Evolutionary conservation across 139 green algal species (phyloP).

Genomic region (Chlorokybus atmophyticus): DNA sequence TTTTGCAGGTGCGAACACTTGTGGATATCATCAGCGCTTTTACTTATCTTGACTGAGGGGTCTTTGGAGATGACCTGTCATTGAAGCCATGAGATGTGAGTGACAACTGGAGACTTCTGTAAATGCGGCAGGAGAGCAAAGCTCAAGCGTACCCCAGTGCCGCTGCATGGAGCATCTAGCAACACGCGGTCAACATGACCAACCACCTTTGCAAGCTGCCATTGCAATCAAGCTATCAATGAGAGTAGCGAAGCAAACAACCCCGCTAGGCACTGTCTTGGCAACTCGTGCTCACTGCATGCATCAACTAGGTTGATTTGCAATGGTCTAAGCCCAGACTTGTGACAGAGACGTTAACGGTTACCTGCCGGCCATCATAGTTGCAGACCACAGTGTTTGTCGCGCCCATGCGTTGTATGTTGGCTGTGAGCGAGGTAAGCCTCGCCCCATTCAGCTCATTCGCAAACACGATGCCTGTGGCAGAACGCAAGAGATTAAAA

Average conservation of each 20-base stretch:
- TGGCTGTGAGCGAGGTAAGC: conserved; percentile 78
- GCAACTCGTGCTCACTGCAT: not conserved
- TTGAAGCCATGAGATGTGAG: not conserved
- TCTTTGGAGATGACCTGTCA: conserved; percentile 69
- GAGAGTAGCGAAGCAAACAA: conserved; percentile 1
- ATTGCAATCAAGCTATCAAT: not conserved
- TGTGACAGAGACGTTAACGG: no score
- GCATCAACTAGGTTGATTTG: no score
- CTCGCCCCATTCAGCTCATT: conserved; percentile 90
- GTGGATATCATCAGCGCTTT: conserved; percentile 78
- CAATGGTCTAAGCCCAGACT: no score
- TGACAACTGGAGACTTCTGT: no score
- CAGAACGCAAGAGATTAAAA: not conserved
- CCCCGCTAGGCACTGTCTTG: not conserved
- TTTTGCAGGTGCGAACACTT: conserved; percentile 87
- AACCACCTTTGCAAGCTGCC: conserved; percentile 53
- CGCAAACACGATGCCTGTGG: conserved; percentile 67
- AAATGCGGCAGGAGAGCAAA: no score
- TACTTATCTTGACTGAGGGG: conserved; percentile 77
- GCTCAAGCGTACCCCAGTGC: no score
- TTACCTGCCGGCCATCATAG: conserved; percentile 71
- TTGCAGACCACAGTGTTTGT: conserved; percentile 87
- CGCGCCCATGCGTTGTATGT: conserved; percentile 90
- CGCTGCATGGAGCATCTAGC: conserved; percentile 93
- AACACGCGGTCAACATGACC: conserved; percentile 83